Conservation (phyloP, 108 stramenopile genomes). For the Nitzschia sp. region DNA sequence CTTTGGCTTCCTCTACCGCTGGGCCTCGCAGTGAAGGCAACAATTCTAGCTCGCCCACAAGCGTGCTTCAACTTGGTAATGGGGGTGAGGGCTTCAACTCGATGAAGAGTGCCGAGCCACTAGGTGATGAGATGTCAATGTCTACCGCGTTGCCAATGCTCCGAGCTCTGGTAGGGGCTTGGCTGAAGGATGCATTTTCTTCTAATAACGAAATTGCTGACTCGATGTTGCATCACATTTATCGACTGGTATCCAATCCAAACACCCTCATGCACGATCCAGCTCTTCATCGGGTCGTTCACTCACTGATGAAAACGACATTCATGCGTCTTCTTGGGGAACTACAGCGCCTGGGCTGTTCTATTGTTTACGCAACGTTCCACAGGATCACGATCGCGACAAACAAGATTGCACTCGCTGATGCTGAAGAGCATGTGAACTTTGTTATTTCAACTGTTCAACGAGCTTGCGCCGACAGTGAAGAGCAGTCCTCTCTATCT, state of each 20-base stretch:
- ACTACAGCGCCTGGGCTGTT: conserved; percentile 92
- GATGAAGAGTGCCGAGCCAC: conserved; percentile 42
- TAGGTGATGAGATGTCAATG: conserved; percentile 89
- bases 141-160: conserved; percentile 76
- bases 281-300: conserved; percentile 89
- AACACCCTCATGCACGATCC: conserved; percentile 92
- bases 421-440: conserved; percentile 90
- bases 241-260: conserved; percentile 89
- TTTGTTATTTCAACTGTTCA: conserved; percentile 90
- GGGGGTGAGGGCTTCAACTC: conserved; percentile 21
- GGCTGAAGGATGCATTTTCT: conserved; percentile 85
- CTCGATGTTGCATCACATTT: conserved; percentile 85
- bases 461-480: conserved; percentile 48
- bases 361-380: conserved; percentile 92
- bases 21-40: conserved; percentile 21
- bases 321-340: conserved; percentile 89
- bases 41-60: conserved; percentile 41
- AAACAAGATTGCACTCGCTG: conserved; percentile 76
- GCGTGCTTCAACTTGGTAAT: conserved; percentile 32
- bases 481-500: conserved; percentile 25
- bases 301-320: conserved; percentile 86
- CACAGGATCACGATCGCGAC: conserved; percentile 92
- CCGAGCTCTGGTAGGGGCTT: conserved; percentile 77
- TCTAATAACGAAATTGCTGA: conserved; percentile 76
- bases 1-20: background rate